These are phyloP conservation scores for Fonsecaea pedrosoi DNA, from an alignment of 2,329 filamentous ascomycete genomes.

Conservation along the genomic window DNA sequence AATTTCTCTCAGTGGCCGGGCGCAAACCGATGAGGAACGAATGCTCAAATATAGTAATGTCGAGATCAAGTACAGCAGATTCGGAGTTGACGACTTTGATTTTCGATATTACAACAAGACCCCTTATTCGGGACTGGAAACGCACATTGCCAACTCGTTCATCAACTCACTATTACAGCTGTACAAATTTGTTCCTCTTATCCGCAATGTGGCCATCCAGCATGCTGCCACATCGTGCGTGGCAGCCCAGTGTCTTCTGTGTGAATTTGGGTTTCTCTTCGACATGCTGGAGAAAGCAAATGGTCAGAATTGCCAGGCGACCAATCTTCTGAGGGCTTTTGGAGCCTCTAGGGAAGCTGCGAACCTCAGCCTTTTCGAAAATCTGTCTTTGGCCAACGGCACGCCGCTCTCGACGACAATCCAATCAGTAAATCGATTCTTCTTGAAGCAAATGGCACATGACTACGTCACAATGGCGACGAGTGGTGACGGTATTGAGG, in stretches of 20 bases:
- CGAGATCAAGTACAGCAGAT: conserved; percentile 98
- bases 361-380: conserved; percentile 81
- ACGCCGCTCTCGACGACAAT: conserved; percentile 80
- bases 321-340: conserved; percentile 89
- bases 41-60: conserved; percentile 90
- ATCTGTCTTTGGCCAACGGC: conserved; percentile 69
- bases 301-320: conserved; percentile 93
- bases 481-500: conserved; percentile 70
- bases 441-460: conserved; percentile 78
- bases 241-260: conserved; percentile 82
- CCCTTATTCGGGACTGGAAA: conserved; percentile 87
- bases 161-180: conserved; percentile 91
- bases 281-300: conserved; percentile 98
- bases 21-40: conserved; percentile 77
- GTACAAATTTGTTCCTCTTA: conserved; percentile 84
- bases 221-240: conserved; percentile 87
- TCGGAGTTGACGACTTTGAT: conserved; percentile 99
- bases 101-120: conserved; percentile 99
- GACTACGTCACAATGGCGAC: conserved; percentile 75
- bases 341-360: conserved; percentile 80
- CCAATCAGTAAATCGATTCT: conserved; percentile 82
- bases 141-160: conserved; percentile 95
- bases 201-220: conserved; percentile 85
- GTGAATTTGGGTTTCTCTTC: conserved; percentile 92
- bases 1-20: conserved; percentile 65